phyloP scores from a whole-genome alignment of 2,329 filamentous ascomycete species.

The Fusarium duplospermum region DNA sequence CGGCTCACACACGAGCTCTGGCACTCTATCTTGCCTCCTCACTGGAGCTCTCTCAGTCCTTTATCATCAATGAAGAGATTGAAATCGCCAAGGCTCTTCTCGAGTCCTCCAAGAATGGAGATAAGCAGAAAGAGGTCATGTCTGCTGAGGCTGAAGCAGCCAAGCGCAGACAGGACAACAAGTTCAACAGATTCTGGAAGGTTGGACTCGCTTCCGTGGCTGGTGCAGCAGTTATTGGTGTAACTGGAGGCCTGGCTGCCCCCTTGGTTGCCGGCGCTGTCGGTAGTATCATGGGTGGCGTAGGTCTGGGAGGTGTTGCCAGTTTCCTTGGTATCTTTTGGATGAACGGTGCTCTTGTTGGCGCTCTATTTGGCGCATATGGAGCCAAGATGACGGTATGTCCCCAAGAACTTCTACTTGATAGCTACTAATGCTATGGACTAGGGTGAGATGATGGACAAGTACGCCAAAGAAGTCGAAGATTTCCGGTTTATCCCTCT shows the following conservation, averaged over 20 bases:
- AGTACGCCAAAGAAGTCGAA: slow-evolving; percentile 87
- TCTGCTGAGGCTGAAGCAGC: slow-evolving; percentile 81
- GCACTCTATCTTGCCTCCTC: slow-evolving; percentile 76
- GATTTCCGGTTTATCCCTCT: slow-evolving; percentile 85
- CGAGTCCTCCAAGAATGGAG: slow-evolving; percentile 66
- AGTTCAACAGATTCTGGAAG: slow-evolving; percentile 83
- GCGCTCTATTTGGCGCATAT: slow-evolving; percentile 88
- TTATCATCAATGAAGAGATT: slow-evolving; percentile 76
- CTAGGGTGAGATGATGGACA: slow-evolving; percentile 83
- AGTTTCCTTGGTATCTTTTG: slow-evolving; percentile 88
- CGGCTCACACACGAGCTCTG: slow-evolving; percentile 77
- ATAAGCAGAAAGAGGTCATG: slow-evolving; percentile 61
- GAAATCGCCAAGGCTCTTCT: slow-evolving; percentile 82
- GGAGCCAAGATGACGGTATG: slow-evolving; percentile 77
- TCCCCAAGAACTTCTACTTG: not conserved
- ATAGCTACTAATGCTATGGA: slow-evolving; percentile 22
- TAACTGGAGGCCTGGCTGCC: slow-evolving; percentile 91
- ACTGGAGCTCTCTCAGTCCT: slow-evolving; percentile 69
- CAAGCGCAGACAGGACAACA: slow-evolving; percentile 77
- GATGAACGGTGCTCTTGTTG: slow-evolving; percentile 86
- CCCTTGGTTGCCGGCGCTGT: slow-evolving; percentile 88
- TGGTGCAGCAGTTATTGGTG: slow-evolving; percentile 88
- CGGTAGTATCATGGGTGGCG: slow-evolving; percentile 84
- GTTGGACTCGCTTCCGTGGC: slow-evolving; percentile 90
- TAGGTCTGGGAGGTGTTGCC: slow-evolving; percentile 87